These are phyloP conservation scores for Aspergillus pseudonomiae DNA, from an alignment of 2,329 filamentous ascomycete genomes.

Conservation along the genomic window DNA sequence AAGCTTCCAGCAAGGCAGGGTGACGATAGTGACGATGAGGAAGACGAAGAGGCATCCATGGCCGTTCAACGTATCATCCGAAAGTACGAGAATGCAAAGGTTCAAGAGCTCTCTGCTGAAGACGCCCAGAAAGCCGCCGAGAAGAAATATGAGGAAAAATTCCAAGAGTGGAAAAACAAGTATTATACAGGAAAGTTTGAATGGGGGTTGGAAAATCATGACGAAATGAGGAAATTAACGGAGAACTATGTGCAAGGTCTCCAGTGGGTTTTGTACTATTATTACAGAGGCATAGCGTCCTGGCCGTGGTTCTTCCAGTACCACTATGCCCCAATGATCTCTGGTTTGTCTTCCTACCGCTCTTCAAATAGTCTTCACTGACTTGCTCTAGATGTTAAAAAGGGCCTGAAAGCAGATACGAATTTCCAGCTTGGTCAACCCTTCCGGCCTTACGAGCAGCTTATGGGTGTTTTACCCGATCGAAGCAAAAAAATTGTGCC, in stretches of 20 bases:
- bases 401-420: constrained; percentile 82
- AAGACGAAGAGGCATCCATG: constrained; percentile 81
- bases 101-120: constrained; percentile 77
- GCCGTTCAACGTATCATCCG: constrained; percentile 85
- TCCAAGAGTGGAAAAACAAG: constrained; percentile 88
- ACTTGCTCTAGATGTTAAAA: constrained; percentile 71
- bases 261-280: constrained; percentile 98
- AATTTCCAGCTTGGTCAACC: constrained; percentile 94
- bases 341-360: constrained; percentile 54
- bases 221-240: constrained; percentile 77
- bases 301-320: constrained; percentile 99
- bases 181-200: constrained; percentile 92
- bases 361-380: constrained; percentile 18
- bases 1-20: constrained; percentile 59
- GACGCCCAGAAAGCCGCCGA: constrained; percentile 79
- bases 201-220: constrained; percentile 80
- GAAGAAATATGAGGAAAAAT: constrained; percentile 86
- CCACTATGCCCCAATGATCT: constrained; percentile 97
- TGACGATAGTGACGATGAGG: constrained; percentile 63
- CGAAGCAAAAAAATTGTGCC: constrained; percentile 97
- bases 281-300: constrained; percentile 93
- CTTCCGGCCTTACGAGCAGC: constrained; percentile 91
- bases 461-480: constrained; percentile 97
- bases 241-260: constrained; percentile 98
- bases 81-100: constrained; percentile 85